Conservation (phyloP, 768 basidiomycete species). For the Fistulinella prunicolor region DNA sequence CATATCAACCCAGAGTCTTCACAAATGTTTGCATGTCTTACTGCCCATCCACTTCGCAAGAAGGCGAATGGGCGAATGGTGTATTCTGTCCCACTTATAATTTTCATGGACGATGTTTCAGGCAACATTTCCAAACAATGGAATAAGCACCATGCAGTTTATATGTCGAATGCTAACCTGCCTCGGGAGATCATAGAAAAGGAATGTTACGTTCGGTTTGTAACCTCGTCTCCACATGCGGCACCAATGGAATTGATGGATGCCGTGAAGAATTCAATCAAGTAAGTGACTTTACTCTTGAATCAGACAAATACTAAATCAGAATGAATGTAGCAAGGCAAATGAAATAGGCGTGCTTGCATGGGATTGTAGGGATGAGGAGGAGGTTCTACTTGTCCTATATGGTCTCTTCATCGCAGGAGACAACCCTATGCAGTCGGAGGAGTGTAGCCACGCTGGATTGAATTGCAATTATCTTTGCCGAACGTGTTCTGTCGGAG, state of each 20-base stretch:
- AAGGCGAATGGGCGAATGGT: conserved; percentile 16
- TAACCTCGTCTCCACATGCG: conserved; percentile 34
- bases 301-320: too few relatives aligned
- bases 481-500: conserved; percentile 38
- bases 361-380: conserved; percentile 24
- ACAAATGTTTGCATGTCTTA: neutral
- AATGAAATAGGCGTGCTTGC: conserved; percentile 20
- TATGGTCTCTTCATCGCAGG: conserved; percentile 30
- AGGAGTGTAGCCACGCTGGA: conserved; percentile 37
- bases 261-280: conserved; percentile 25
- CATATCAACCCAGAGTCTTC: neutral
- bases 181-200: conserved; percentile 31
- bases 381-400: conserved; percentile 14
- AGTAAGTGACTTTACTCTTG: conserved; percentile 10
- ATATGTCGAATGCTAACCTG: conserved; percentile 30
- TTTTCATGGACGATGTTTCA: conserved; percentile 36
- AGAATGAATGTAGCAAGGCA: neutral
- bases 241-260: conserved; percentile 30
- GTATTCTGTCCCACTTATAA: conserved; percentile 20
- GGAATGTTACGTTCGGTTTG: conserved; percentile 28
- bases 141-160: conserved; percentile 33
- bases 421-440: conserved; percentile 35
- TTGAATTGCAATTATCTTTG: conserved; percentile 40
- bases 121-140: conserved; percentile 36
- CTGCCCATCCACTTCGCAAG: conserved; percentile 15